Conservation (phyloP, 2,329 filamentous ascomycete species). For the Metarhizium humberi region DNA sequence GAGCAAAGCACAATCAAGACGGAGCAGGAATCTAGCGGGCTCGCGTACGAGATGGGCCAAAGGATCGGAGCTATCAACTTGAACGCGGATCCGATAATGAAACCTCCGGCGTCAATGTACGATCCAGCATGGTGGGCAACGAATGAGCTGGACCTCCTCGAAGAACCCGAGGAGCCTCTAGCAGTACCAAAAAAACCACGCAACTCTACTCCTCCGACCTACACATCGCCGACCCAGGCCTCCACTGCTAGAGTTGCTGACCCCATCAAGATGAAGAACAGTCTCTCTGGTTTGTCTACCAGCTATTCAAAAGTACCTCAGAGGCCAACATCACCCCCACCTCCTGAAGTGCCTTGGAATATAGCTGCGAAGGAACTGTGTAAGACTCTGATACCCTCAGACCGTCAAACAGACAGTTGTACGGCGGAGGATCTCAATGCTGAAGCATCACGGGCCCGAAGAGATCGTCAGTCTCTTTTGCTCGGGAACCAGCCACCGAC, state of each 20-base stretch:
- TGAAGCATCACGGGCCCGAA: constrained; percentile 52
- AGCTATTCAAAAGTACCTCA: constrained; percentile 7
- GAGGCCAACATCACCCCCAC: constrained; percentile 53
- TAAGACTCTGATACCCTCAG: constrained; percentile 68
- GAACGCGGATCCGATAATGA: constrained; percentile 13
- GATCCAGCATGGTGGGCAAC: constrained; percentile 65
- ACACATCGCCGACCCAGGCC: constrained; percentile 79
- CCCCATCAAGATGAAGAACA: constrained; percentile 55
- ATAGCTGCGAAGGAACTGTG: constrained; percentile 75
- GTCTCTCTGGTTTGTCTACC: constrained; percentile 43
- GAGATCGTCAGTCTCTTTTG: constrained; percentile 53
- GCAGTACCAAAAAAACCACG: constrained; percentile 44
- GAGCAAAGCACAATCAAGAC: constrained; percentile 26
- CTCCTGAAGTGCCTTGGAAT: constrained; percentile 78
- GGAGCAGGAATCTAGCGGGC: constrained; percentile 26
- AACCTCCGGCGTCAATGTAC: constrained; percentile 33
- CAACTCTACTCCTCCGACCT: constrained; percentile 55
- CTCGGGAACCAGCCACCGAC: constrained; percentile 18
- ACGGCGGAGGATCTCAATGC: constrained; percentile 69
- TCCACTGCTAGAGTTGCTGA: constrained; percentile 73
- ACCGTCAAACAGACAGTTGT: constrained; percentile 67
- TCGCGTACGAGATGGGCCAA: constrained; percentile 50
- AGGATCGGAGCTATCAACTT: constrained; percentile 33
- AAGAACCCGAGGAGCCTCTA: constrained; percentile 44
- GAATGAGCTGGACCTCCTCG: constrained; percentile 58